A percentile compares a stretch with the other conserved stretches of the same genome.
Evolutionary conservation across 2,329 filamentous ascomycete species (phyloP).

Genomic region (Aspergillus ruber): DNA sequence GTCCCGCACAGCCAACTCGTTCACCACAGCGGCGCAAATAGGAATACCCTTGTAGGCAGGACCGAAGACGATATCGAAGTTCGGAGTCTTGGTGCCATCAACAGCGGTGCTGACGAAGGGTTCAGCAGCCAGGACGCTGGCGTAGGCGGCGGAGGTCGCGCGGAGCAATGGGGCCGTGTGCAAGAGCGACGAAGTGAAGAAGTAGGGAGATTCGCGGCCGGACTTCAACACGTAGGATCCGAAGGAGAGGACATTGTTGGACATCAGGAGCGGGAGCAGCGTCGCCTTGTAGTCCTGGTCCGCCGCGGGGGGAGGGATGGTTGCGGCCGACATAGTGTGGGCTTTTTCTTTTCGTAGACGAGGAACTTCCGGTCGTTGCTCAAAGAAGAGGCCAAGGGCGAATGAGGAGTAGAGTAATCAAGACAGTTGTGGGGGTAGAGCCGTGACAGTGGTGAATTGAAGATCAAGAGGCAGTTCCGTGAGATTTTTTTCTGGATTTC

Average conservation of each 20-base stretch:
- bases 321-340: constrained; percentile 19
- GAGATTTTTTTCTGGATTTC: background rate
- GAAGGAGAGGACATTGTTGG: constrained; percentile 38
- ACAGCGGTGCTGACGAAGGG: constrained; percentile 34
- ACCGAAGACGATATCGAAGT: constrained; percentile 81
- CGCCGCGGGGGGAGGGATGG: constrained; percentile 17
- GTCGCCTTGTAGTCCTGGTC: constrained; percentile 32
- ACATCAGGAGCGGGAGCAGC: constrained; percentile 33
- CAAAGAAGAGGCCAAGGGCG: background rate
- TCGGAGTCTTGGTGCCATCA: constrained; percentile 35
- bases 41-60: constrained; percentile 98
- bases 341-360: background rate
- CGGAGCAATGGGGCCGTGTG: constrained; percentile 72
- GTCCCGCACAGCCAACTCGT: constrained; percentile 68
- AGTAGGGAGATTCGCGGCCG: constrained; percentile 83
- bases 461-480: constrained; percentile 5
- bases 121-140: constrained; percentile 51
- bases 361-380: background rate
- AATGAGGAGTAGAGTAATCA: background rate
- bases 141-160: constrained; percentile 76
- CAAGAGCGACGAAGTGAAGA: constrained; percentile 94
- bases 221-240: constrained; percentile 72
- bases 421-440: constrained; percentile 1
- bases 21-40: constrained; percentile 69
- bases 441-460: constrained; percentile 12